Evolutionary conservation across 1,139 yeast genomes (phyloP).

Genomic region (Kodamaea plutei): DNA sequence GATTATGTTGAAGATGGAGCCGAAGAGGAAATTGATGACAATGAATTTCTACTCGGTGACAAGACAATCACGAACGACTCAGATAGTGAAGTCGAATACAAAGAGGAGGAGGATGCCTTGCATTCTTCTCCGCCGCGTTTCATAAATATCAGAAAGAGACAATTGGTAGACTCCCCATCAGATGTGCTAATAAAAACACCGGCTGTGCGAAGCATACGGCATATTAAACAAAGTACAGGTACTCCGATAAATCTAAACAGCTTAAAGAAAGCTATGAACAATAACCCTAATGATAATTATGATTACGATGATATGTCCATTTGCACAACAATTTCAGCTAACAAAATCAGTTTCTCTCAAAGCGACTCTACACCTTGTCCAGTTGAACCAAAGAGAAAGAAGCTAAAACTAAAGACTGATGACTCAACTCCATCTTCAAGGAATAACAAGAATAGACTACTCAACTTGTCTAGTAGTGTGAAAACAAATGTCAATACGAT

Average conservation of each 20-base stretch:
- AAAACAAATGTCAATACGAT: slow-evolving; percentile 14
- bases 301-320: slow-evolving; percentile 12
- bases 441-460: slow-evolving; percentile 12
- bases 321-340: slow-evolving; percentile 14
- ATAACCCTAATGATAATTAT: slow-evolving; percentile 7
- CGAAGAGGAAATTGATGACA: slow-evolving; percentile 8
- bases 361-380: slow-evolving; percentile 26
- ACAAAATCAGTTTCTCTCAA: slow-evolving; percentile 18
- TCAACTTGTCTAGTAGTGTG: slow-evolving; percentile 16
- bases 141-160: slow-evolving; percentile 16
- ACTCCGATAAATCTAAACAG: slow-evolving; percentile 13
- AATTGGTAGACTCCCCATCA: slow-evolving; percentile 16
- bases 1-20: slow-evolving; percentile 7
- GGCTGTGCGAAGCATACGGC: neutral
- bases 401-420: slow-evolving; percentile 13
- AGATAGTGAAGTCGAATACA: slow-evolving; percentile 14
- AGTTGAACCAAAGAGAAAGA: slow-evolving; percentile 20
- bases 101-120: slow-evolving; percentile 8
- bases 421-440: slow-evolving; percentile 19
- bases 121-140: slow-evolving; percentile 15
- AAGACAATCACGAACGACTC: slow-evolving; percentile 16
- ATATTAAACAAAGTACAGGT: slow-evolving; percentile 10
- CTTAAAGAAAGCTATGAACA: slow-evolving; percentile 5
- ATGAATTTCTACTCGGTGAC: slow-evolving; percentile 12
- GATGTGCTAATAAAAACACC: slow-evolving; percentile 16